Base-by-base conservation (phyloP, 257 asterid genomes). In the Schizonepeta tenuifolia region DNA sequence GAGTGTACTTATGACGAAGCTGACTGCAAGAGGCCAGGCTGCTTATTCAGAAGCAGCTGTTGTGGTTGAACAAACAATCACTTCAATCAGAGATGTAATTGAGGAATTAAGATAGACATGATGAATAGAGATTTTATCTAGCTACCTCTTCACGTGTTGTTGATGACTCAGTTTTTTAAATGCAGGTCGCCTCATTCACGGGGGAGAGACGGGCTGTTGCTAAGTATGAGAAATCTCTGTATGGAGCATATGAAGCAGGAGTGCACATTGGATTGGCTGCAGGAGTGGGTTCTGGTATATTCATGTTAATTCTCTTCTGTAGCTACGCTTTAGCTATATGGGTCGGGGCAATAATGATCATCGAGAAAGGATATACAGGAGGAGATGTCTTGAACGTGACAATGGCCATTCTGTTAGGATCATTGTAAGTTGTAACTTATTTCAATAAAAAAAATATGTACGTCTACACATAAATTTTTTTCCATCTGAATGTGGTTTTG, bases 101-200 rank as follows among this genome's bases (percentile, higher is more conserved):
- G 18, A 47, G 7, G 54, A 47, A 47, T 47, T 15, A 4, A 47
- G 54, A 47, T 3, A 1, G 8, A 9, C 18, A 15, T 47, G 54
- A 47, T 18, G 89, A 87, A 26, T n/a, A n/a, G n/a, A 46, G 4
- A 13, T 4, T 3, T 15, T 46, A 46, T 46, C n/a, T n/a, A n/a
- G n/a, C 53, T 46, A 15, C 54, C 1, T 5, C 17, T 44, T 44
- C 9, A 49, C 4, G 1, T 7, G 1, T 51, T 51, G 58, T 6
- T 51, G 28, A 28, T 56, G 38, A n/a, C 40, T 43, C 51, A 44
- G 15, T n/a, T 65, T 68, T 10, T 2, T 44, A 12, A 51, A 10
- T 68, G 63, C 81, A 90, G 96, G 93, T 90, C 21, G 84, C 87
- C 33, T 83, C 96, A 1, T 90, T 90, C 71, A 85, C 84, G 0